Base-by-base conservation (phyloP, 2,329 filamentous ascomycete genomes). In the Xylariomycetidae sp. region DNA sequence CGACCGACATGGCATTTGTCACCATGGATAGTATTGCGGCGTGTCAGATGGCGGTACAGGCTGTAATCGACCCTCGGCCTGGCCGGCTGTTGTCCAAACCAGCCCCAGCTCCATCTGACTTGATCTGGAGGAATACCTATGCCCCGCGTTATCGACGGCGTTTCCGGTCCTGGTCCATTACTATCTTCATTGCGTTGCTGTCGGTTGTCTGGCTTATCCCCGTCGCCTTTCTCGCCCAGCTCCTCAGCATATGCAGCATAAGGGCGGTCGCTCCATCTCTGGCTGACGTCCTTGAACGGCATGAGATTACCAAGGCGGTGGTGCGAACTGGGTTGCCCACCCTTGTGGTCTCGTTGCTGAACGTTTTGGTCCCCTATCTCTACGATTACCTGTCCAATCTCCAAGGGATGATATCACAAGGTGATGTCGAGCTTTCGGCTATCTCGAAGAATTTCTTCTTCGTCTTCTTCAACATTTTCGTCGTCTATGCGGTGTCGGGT, bases 381-480 rank as follows among this genome's bases (percentile, higher is more conserved):
- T 98, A 98, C 64, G 88, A 94, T 49, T 96, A 82, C 67, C 74
- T 98, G 9, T 88, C 90, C 3, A 89, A 89, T 56, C 74, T 79
- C 33, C 92, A 98, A 65, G 92, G 92, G 30, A 94, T 94, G 81
- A 87, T 95, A 32, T 97, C 92, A 1, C 86, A 88, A 49, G 88
- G 88, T 27, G 92, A 98, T 42, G 82, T 98, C 15, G 92, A 97
- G 59, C 72, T 98, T 6, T 97, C 92, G 0, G 73, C 94, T 27
- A 90, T 98, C 45, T 95, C 88, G 34, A 98, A 98, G 66, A 98
- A 97, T 61, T 98, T 97, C 65, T 95, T 97, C 71, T 98, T 98
- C 58, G 89, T 85, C 8, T 98, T 98, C 62, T 97, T 98, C 76
- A 98, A 98, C 63, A 87, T 97, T 37, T 98, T 98, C 63, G 76